Conservation (phyloP, 2,329 filamentous ascomycete species). For the Magnaporthiopsis incrustans region DNA sequence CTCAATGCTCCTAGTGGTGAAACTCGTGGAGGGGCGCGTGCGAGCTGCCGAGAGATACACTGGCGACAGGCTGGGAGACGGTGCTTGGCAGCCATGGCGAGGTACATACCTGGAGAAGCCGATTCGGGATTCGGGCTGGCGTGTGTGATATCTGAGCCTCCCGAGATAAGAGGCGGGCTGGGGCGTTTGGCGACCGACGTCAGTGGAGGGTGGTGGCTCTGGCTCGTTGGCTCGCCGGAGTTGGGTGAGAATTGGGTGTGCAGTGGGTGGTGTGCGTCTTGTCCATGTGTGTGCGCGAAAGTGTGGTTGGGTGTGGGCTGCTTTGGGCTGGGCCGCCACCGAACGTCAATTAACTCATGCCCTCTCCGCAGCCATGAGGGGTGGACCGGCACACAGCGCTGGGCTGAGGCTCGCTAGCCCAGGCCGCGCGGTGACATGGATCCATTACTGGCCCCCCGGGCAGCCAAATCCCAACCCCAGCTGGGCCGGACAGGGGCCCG, state of each 20-base stretch:
- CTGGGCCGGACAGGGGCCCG: background rate
- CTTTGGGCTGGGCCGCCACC: background rate
- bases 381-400: background rate
- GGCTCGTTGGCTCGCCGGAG: background rate
- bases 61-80: constrained; percentile 1
- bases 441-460: background rate
- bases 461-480: background rate
- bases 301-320: background rate
- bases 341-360: background rate
- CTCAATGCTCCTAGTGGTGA: background rate
- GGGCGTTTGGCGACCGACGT: background rate
- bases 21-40: background rate
- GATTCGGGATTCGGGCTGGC: background rate
- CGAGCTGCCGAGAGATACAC: background rate
- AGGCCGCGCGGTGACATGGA: background rate
- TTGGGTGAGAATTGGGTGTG: background rate
- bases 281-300: too few species aligned
- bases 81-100: background rate
- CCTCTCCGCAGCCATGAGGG: background rate
- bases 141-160: constrained; percentile 3
- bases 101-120: background rate
- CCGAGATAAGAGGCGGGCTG: constrained; percentile 1
- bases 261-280: background rate
- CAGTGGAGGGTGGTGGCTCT: background rate
- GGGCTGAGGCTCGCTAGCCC: too few species aligned